Conservation (phyloP, 208 protist species). For the Ichthyophonus hoferi region DNA sequence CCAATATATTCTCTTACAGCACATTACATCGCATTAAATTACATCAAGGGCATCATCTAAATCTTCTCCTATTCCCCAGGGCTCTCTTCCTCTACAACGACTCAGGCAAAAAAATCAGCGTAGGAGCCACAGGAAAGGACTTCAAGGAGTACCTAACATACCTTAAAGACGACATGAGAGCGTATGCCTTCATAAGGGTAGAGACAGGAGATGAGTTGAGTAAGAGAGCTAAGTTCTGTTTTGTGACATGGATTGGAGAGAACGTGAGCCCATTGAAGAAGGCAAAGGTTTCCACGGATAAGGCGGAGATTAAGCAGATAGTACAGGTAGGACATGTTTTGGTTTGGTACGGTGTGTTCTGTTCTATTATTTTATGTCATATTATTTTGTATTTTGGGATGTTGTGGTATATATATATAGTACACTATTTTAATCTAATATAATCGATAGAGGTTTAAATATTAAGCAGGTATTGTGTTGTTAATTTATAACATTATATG, state of each 20-base stretch:
- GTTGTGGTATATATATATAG: no score
- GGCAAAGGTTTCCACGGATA: conserved; percentile 37
- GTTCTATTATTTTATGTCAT: no score
- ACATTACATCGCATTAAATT: no score
- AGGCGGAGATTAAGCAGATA: not conserved
- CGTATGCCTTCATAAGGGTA: conserved; percentile 42
- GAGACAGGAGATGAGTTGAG: conserved; percentile 48
- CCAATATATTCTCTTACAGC: no score
- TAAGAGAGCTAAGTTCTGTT: conserved; percentile 46
- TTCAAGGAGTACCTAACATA: conserved; percentile 34
- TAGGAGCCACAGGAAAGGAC: conserved; percentile 6
- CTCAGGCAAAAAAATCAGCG: not conserved
- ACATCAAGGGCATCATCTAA: no score
- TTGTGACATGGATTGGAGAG: conserved; percentile 43
- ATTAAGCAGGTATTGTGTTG: no score
- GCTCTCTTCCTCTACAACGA: conserved; percentile 27
- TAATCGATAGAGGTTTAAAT: no score
- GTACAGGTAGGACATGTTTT: not conserved
- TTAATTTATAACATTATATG: no score
- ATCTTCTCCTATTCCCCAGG: not conserved
- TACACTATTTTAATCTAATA: no score
- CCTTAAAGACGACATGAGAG: conserved; percentile 35
- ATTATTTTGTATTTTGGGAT: no score
- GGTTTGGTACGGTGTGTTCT: no score
- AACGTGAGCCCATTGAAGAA: conserved; percentile 40